Evolutionary conservation across 208 protist species (phyloP), one percentile per base, ranked within the genome.

Genomic region (Trypanosoma rangeli): DNA sequence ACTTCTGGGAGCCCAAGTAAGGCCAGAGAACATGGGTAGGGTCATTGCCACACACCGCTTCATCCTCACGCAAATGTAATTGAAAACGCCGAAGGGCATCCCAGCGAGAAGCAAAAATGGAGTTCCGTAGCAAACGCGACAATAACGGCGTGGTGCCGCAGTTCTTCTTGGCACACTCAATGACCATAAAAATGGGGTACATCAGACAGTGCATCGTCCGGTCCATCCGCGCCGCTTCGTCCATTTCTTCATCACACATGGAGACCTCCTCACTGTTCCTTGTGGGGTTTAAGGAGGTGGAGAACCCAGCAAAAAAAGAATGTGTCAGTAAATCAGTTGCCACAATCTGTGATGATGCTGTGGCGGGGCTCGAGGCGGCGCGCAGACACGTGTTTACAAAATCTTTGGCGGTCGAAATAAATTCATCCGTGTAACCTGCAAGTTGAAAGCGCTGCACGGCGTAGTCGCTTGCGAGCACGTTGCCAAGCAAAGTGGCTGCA

Each of bases 121-220:
- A 80, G 56, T 94, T 94, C 49, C 82, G 70, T 50, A 86, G 82
- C 26, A 86, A 54, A 4, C 89, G 73, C 13, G 64, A 37, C 3
- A 92, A 37, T 49, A 85, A 78, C 42, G 82, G 82, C 10, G 69
- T 60, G 10, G 84, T 84, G 16, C 85, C 85, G 50, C 82, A 86
- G 20, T 68, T 31, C 18, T 64, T 53, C 20, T 70, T 64, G 13
- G 73, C 62, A 20, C 35, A 57, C 20, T 78, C 61, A 56, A 79
- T 71, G 7, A 68, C 61, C 15, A 29, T 68, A 54, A 81, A 87
- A 24, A 89, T 80, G 3, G 85, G 83, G 55, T 90, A 92, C 22
- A 75, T 69, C 16, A 86, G 53, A 33, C 80, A 79, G 72, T 94
- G 85, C 15, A 90, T 58, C n/a, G 62, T 68, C 44, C 85, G 78